Conservation (phyloP, 2,329 filamentous ascomycete species). For the Neofusicoccum umdonicola region DNA sequence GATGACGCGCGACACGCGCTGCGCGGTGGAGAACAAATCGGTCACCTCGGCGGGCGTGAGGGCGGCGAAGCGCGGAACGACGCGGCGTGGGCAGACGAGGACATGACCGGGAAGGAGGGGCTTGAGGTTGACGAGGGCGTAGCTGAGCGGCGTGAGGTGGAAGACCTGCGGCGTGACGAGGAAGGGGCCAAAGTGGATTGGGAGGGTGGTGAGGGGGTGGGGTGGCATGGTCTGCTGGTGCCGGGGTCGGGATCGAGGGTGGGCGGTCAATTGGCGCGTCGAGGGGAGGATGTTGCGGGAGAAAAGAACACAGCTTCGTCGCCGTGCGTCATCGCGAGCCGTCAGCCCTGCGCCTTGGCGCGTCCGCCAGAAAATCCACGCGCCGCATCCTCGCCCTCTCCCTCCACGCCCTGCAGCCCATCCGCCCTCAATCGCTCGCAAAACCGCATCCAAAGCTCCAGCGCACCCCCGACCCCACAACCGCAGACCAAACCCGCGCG, state of each 20-base stretch:
- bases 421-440: neutral
- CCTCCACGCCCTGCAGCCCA: neutral
- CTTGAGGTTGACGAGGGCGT: slow-evolving; percentile 92
- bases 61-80: slow-evolving; percentile 71
- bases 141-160: slow-evolving; percentile 73
- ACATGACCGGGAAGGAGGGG: slow-evolving; percentile 91
- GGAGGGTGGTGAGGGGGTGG: slow-evolving; percentile 17
- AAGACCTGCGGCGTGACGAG: slow-evolving; percentile 85
- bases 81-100: slow-evolving; percentile 74
- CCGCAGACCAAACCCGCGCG: neutral
- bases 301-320: neutral
- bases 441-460: neutral
- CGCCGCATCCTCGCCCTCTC: neutral
- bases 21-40: slow-evolving; percentile 86
- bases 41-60: slow-evolving; percentile 69
- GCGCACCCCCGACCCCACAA: neutral
- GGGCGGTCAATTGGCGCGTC: neutral
- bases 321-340: neutral
- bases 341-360: neutral
- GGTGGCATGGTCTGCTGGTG: slow-evolving; percentile 24
- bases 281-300: neutral
- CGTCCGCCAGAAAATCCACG: neutral
- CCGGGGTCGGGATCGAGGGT: slow-evolving; percentile 22
- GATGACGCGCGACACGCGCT: slow-evolving; percentile 76
- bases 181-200: slow-evolving; percentile 71